Base-by-base conservation (phyloP, 2,329 filamentous ascomycete species). In the Aureobasidium sp. region DNA sequence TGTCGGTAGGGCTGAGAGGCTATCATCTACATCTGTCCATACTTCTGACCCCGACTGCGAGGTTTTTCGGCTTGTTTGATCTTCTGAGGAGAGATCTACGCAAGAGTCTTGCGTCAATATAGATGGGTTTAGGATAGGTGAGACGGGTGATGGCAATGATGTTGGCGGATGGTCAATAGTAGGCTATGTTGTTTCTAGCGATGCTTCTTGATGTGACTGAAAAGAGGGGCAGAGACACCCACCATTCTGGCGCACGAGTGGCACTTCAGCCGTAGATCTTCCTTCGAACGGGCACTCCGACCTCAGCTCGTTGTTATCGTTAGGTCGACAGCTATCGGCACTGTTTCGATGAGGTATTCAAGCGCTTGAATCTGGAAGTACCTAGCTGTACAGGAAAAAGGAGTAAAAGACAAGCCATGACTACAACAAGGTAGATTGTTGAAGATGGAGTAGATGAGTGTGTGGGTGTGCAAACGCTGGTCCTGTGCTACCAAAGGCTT, bases 181-280 rank as follows among this genome's bases (percentile, higher is more conserved):
- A n/a, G 44, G 22, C 44, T 37, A 37, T 35, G 8, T 37, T 19
- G n/a, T 16, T 37, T 12, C 10, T 48, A 34, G 44, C 14, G 32
- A 37, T 11, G 14, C 6, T 35, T n/a, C 41, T 44, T 14, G 16
- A 24, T 24, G 21, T 24, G 19, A 21, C 19, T 10, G 11, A 25
- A 47, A 48, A 27, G 44, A 48, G 44, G 44, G 44, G 44, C 32
- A 48, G 8, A 14, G 4, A 19, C 17, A 35, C 44, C 44, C 44
- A 48, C 44, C 44, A 48, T 48, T 48, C 32, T 37, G 44, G 44
- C 42, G 42, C 44, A 37, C 44, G 44, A 48, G 44, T 30, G 44
- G 22, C 30, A n/a, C 32, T 42, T 27, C 8, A 48, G 22, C 44
- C 44, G 30, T 35, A 17, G 44, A 45, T 45, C 41, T 45, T 22